Evolutionary conservation across 495 filamentous ascomycete species (phyloP).

Genomic region (Podospora comata): DNA sequence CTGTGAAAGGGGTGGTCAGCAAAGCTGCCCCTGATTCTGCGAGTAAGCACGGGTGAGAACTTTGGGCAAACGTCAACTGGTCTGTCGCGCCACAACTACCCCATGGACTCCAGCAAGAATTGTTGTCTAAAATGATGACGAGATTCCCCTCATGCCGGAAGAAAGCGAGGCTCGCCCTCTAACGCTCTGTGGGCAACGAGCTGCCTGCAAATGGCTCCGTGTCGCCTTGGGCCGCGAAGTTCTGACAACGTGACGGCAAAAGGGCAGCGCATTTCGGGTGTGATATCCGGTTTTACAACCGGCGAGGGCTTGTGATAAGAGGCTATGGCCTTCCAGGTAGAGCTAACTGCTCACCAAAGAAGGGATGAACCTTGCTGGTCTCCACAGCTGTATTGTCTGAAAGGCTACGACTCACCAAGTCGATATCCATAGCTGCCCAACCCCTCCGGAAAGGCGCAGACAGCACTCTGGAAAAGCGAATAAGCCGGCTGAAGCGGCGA

Average conservation of each 20-base stretch:
- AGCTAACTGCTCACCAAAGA: background rate
- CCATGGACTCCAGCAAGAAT: background rate
- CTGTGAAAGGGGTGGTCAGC: background rate
- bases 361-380: background rate
- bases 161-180: background rate
- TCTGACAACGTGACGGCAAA: background rate
- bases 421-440: background rate
- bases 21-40: background rate
- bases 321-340: background rate
- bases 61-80: background rate
- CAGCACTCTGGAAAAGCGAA: background rate
- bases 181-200: background rate
- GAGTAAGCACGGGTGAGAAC: background rate
- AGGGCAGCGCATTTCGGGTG: background rate
- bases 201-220: background rate
- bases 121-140: background rate
- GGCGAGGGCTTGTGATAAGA: background rate
- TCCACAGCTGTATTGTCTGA: background rate
- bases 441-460: background rate
- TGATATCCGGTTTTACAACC: background rate
- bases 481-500: background rate
- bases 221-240: background rate
- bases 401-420: background rate
- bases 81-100: background rate
- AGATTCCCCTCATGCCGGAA: background rate